Conservation (phyloP, 768 basidiomycete species). For the Podaxis pistillaris region DNA sequence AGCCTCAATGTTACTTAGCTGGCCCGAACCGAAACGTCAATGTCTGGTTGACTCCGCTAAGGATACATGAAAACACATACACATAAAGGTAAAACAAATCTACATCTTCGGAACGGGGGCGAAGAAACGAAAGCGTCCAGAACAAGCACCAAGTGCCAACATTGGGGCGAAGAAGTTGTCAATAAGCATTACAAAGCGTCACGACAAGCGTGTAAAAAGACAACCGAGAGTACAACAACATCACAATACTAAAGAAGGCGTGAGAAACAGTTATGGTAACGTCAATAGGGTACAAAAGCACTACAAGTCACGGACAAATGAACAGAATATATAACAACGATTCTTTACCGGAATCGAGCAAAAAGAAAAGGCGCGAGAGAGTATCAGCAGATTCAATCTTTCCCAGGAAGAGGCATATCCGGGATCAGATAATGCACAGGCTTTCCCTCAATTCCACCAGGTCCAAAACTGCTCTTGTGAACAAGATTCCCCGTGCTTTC, state of each 20-base stretch:
- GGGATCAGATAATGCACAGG: conserved; percentile 60
- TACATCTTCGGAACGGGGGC: too few species aligned
- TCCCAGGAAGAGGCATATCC: conserved; percentile 43
- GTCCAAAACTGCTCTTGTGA: conserved; percentile 46
- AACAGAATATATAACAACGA: not conserved
- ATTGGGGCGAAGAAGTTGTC: not conserved
- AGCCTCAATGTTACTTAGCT: too few species aligned
- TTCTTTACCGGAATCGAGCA: not conserved
- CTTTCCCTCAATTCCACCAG: conserved; percentile 34
- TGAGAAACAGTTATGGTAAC: not conserved
- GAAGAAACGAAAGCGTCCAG: not conserved
- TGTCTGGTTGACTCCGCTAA: too few species aligned
- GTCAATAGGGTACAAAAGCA: not conserved
- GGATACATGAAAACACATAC: too few species aligned
- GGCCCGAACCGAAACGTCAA: too few species aligned
- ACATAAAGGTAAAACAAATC: too few species aligned
- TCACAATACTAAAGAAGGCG: not conserved
- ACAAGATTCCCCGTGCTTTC: conserved; percentile 23
- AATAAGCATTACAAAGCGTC: not conserved
- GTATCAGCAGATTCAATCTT: conserved; percentile 14
- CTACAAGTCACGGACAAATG: not conserved
- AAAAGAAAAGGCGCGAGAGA: not conserved
- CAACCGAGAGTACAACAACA: not conserved
- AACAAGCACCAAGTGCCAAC: not conserved
- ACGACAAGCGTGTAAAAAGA: not conserved